phyloP scores from a whole-genome alignment of 805 yeast species.

The Torulaspora delbrueckii region DNA sequence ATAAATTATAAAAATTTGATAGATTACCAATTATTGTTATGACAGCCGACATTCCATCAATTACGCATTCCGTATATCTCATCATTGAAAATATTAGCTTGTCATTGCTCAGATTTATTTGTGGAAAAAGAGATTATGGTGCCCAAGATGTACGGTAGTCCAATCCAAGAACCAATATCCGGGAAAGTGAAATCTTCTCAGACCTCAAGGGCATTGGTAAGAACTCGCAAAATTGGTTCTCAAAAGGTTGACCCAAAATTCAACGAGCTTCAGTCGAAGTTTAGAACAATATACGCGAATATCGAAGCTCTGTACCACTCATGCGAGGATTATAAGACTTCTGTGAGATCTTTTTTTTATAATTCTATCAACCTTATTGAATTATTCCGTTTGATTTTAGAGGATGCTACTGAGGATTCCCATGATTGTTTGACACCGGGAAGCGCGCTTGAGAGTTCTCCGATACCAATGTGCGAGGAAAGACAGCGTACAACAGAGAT shows the following conservation, averaged over 20 bases:
- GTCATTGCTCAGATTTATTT: background rate
- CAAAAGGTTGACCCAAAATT: constrained; percentile 13
- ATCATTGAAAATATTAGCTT: background rate
- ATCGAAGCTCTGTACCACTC: constrained; percentile 11
- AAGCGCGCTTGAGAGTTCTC: background rate
- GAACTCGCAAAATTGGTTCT: constrained; percentile 1
- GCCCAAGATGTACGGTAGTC: background rate
- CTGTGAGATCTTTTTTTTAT: constrained; percentile 13
- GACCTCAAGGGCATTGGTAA: background rate
- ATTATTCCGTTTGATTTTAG: constrained; percentile 13
- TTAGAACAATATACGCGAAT: constrained; percentile 6
- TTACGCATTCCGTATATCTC: background rate
- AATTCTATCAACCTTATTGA: constrained; percentile 11
- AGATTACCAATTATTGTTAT: background rate
- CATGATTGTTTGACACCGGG: background rate
- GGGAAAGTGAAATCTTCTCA: background rate
- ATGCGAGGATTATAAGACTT: constrained; percentile 13
- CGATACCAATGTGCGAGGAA: background rate
- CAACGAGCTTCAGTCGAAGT: constrained; percentile 9
- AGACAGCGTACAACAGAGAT: constrained; percentile 1
- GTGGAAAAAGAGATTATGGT: background rate
- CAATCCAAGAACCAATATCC: background rate
- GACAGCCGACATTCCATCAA: background rate
- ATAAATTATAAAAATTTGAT: constrained; percentile 5
- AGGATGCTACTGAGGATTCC: constrained; percentile 2